phyloP scores from a whole-genome alignment of 345 rosid species.

The Mercurialis annua region DNA sequence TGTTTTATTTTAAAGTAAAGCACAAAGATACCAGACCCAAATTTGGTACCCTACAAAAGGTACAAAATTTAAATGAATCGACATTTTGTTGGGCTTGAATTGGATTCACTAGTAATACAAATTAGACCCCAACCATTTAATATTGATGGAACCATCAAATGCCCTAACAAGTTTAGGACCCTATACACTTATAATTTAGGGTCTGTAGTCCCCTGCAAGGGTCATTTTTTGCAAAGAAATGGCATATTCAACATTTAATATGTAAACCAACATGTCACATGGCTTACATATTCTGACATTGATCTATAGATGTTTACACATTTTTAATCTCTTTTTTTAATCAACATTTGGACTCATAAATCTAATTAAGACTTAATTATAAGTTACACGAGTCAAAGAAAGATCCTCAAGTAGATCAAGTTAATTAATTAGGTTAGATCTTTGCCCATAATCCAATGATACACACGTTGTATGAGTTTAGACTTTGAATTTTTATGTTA shows the following conservation, averaged over 20 bases:
- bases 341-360: too few species aligned
- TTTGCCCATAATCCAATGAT: conserved; percentile 17
- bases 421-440: not conserved
- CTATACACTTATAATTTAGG: conserved; percentile 9
- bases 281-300: conserved; percentile 35
- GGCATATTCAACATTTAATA: conserved; percentile 39
- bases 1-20: conserved; percentile 20
- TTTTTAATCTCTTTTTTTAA: not conserved
- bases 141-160: not conserved
- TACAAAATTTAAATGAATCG: conserved; percentile 14
- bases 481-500: not conserved
- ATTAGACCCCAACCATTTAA: conserved; percentile 14
- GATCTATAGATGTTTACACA: conserved; percentile 26
- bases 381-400: conserved; percentile 35
- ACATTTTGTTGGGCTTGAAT: conserved; percentile 19
- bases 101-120: conserved; percentile 11
- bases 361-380: not conserved
- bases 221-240: conserved; percentile 25
- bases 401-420: conserved; percentile 23
- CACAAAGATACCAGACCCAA: conserved; percentile 25
- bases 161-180: conserved; percentile 15
- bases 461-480: not conserved
- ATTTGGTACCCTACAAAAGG: conserved; percentile 25
- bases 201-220: conserved; percentile 31
- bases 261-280: conserved; percentile 38